Conservation (phyloP, 306 rosid genomes). For the Mimosa bimucronata region DNA sequence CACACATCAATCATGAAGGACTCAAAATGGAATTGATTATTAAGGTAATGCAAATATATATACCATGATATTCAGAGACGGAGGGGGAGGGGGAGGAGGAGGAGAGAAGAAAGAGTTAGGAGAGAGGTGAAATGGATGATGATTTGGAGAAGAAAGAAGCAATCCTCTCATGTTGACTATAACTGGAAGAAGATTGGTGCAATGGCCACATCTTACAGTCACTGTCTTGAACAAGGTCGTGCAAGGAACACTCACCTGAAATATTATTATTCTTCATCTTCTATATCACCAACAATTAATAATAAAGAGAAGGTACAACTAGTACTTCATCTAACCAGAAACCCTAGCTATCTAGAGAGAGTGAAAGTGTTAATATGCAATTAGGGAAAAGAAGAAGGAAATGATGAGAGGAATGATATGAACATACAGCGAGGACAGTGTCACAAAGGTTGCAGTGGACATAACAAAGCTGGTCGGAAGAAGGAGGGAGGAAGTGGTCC, state of each 20-base stretch:
- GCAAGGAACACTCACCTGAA: constrained; percentile 92
- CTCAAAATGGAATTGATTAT: not conserved
- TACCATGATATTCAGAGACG: constrained; percentile 74
- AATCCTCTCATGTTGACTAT: constrained; percentile 86
- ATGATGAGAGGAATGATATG: constrained; percentile 33
- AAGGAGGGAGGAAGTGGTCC: constrained; percentile 83
- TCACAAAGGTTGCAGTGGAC: constrained; percentile 95
- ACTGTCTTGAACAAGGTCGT: constrained; percentile 97
- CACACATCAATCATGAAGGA: not conserved
- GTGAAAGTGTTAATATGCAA: not conserved
- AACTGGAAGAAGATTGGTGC: constrained; percentile 89
- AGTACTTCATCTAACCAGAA: not conserved
- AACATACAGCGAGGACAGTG: constrained; percentile 91
- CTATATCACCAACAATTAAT: not conserved
- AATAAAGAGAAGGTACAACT: too few relatives aligned
- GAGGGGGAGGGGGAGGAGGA: constrained; percentile 50
- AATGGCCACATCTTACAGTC: constrained; percentile 95
- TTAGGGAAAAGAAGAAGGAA: not conserved
- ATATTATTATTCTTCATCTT: too few relatives aligned
- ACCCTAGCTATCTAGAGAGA: constrained; percentile 29
- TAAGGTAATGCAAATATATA: not conserved
- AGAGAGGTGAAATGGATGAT: constrained; percentile 72
- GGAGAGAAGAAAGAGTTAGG: constrained; percentile 74
- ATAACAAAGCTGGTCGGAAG: constrained; percentile 94
- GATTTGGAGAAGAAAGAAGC: constrained; percentile 77